Evolutionary conservation across 176 grass and related monocot genomes (phyloP).

Genomic region (Thinopyrum elongatum): DNA sequence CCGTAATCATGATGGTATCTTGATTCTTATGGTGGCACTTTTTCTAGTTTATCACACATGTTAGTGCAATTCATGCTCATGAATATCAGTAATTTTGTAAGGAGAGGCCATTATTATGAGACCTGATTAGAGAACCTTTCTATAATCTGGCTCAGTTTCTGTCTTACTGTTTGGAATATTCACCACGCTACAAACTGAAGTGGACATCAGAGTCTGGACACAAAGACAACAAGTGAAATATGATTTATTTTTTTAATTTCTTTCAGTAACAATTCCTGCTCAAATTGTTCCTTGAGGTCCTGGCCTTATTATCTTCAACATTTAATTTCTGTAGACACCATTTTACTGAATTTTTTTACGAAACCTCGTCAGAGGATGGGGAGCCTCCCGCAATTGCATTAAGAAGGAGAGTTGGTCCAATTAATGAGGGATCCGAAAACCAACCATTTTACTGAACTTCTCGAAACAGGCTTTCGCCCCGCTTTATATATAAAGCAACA

Average conservation of each 20-base stretch:
- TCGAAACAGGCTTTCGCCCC: too few species aligned
- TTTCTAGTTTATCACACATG: conserved; percentile 5
- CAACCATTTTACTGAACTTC: too few species aligned
- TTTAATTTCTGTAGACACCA: not conserved
- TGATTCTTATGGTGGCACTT: not conserved
- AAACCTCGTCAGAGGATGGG: too few species aligned
- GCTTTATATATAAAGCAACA: too few species aligned
- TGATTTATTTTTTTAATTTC: conserved; percentile 4
- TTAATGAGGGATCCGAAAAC: too few species aligned
- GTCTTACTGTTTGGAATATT: not conserved
- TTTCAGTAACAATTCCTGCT: not conserved
- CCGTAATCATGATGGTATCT: not conserved
- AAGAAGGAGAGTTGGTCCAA: too few species aligned
- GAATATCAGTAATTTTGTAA: not conserved
- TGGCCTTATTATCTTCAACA: not conserved
- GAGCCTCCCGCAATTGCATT: too few species aligned
- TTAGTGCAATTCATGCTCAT: not conserved
- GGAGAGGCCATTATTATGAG: not conserved
- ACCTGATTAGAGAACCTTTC: not conserved
- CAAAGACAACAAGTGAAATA: not conserved
- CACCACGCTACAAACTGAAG: not conserved
- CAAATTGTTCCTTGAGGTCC: conserved; percentile 2
- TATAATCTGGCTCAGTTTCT: not conserved
- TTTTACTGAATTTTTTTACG: conserved; percentile 6
- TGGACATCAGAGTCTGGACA: not conserved